These are phyloP conservation scores for Vitis hybrid DNA, from an alignment of 177 flowering plant genomes.

Conservation along the genomic window DNA sequence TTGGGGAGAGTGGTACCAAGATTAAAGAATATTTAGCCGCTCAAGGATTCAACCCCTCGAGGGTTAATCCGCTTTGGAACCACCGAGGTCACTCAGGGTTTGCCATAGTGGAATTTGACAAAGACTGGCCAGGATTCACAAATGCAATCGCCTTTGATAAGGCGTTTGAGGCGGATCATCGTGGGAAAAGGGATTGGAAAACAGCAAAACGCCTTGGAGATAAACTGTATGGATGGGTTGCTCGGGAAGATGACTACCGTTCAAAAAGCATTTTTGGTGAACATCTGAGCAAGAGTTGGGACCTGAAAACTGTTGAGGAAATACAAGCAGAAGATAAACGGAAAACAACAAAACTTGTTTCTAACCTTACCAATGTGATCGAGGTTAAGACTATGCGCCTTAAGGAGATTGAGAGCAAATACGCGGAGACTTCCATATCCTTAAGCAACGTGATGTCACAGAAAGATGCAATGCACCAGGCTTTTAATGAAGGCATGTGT, in stretches of 20 bases:
- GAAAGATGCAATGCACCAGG: conserved; percentile 35
- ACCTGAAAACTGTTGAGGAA: conserved; percentile 41
- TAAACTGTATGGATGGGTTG: conserved; percentile 58
- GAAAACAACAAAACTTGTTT: conserved; percentile 30
- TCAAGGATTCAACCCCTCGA: conserved; percentile 48
- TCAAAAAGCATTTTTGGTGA: conserved; percentile 27
- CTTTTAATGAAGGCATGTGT: conserved; percentile 44
- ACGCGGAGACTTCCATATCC: conserved; percentile 19
- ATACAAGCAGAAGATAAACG: conserved; percentile 39
- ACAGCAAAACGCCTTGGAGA: conserved; percentile 11
- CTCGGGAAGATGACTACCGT: conserved; percentile 44
- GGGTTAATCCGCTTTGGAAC: conserved; percentile 54
- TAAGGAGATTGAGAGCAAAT: conserved; percentile 32
- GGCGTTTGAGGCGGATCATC: conserved; percentile 30
- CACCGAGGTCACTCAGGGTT: conserved; percentile 47
- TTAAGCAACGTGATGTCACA: conserved; percentile 21
- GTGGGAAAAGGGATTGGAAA: conserved; percentile 44
- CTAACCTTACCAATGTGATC: conserved; percentile 24
- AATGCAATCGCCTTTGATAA: conserved; percentile 58
- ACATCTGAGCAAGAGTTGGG: conserved; percentile 37
- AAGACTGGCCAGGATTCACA: conserved; percentile 48
- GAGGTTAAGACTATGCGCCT: conserved; percentile 23
- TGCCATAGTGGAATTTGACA: conserved; percentile 47
- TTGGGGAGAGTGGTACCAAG: conserved; percentile 53
- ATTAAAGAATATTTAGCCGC: conserved; percentile 33